phyloP scores from a whole-genome alignment of 2,329 filamentous ascomycete species.

The Ceratocystis huliohia region DNA sequence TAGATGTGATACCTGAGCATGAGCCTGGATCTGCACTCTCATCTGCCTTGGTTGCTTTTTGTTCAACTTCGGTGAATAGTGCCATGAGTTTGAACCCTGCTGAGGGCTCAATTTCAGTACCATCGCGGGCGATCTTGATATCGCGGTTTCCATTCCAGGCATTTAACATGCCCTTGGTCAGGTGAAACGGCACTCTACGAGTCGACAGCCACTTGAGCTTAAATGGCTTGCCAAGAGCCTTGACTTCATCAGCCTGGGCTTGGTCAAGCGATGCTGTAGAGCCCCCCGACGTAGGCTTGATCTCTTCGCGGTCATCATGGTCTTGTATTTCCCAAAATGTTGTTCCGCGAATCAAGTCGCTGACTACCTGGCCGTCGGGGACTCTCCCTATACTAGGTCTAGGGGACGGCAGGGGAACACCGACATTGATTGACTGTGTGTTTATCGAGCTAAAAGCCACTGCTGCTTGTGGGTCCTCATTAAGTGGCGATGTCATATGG shows the following conservation, averaged over 20 bases:
- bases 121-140: slow-evolving; percentile 90
- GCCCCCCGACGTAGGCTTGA: neutral
- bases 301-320: slow-evolving; percentile 30
- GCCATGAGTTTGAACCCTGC: slow-evolving; percentile 65
- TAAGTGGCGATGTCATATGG: slow-evolving; percentile 74
- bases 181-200: slow-evolving; percentile 71
- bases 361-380: slow-evolving; percentile 75
- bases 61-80: slow-evolving; percentile 54
- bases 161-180: slow-evolving; percentile 75
- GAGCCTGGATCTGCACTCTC: neutral
- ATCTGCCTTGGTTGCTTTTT: slow-evolving; percentile 21
- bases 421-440: slow-evolving; percentile 44
- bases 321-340: slow-evolving; percentile 77
- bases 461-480: slow-evolving; percentile 57
- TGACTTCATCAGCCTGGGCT: slow-evolving; percentile 35
- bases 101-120: slow-evolving; percentile 78
- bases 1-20: too few relatives aligned
- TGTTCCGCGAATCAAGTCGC: slow-evolving; percentile 83
- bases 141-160: slow-evolving; percentile 92
- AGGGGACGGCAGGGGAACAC: slow-evolving; percentile 60
- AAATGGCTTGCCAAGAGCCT: slow-evolving; percentile 61
- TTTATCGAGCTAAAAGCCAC: slow-evolving; percentile 56
- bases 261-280: slow-evolving; percentile 37
- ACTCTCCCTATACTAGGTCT: slow-evolving; percentile 67
- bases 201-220: slow-evolving; percentile 83